phyloP scores from a whole-genome alignment of 352 stramenopile species.

The Phytophthora ramorum region DNA sequence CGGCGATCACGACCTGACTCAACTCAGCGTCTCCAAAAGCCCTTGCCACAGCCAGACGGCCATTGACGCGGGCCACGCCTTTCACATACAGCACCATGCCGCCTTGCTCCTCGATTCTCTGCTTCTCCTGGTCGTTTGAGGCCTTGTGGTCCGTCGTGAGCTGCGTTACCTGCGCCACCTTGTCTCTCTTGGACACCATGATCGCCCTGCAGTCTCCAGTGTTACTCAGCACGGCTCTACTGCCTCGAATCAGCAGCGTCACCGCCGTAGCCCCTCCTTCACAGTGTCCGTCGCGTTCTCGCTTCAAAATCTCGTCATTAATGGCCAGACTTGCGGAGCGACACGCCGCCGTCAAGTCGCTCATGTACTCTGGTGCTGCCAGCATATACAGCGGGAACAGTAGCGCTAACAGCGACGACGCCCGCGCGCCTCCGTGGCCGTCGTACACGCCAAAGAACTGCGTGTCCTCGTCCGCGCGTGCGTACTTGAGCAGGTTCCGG shows the following conservation, averaged over 20 bases:
- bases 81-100: constrained; percentile 82
- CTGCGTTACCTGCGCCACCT: constrained; percentile 34
- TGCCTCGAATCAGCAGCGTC: constrained; percentile 61
- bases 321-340: constrained; percentile 60
- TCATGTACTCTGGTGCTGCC: constrained; percentile 53
- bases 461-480: constrained; percentile 38
- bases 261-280: constrained; percentile 71
- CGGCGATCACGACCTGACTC: constrained; percentile 63
- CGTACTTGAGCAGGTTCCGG: constrained; percentile 45
- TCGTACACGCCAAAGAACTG: constrained; percentile 84
- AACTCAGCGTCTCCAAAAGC: constrained; percentile 79
- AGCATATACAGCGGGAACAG: constrained; percentile 78
- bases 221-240: constrained; percentile 67
- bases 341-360: constrained; percentile 47
- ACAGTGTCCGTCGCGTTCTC: constrained; percentile 53
- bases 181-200: constrained; percentile 49
- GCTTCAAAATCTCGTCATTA: constrained; percentile 73
- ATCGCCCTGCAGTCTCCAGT: constrained; percentile 82
- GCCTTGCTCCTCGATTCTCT: constrained; percentile 71
- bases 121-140: constrained; percentile 65
- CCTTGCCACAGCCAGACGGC: constrained; percentile 65
- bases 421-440: constrained; percentile 68
- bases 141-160: constrained; percentile 85
- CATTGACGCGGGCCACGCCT: constrained; percentile 76
- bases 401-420: constrained; percentile 68